These are phyloP conservation scores for Solanum corneliomulleri DNA, from an alignment of 257 asterid species.

Conservation along the genomic window DNA sequence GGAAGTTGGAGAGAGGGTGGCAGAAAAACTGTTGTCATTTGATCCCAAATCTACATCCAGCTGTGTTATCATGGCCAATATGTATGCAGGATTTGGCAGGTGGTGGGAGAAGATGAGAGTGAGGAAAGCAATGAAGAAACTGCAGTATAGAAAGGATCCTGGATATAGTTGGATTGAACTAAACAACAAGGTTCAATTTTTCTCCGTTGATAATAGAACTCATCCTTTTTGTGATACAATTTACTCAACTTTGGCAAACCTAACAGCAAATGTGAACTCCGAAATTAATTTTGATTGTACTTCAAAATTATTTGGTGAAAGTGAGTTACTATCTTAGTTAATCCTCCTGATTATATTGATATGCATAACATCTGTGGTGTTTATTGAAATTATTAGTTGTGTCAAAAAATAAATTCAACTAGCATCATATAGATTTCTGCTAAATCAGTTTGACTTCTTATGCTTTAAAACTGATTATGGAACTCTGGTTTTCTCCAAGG, in stretches of 20 bases:
- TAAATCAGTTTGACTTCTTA: background rate
- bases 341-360: background rate
- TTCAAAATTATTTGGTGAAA: background rate
- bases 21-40: constrained; percentile 30
- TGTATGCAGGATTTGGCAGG: constrained; percentile 55
- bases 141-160: constrained; percentile 49
- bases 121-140: constrained; percentile 25
- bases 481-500: background rate
- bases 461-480: background rate
- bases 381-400: background rate
- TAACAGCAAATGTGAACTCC: constrained; percentile 22
- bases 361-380: background rate
- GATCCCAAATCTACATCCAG: constrained; percentile 29
- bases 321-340: background rate
- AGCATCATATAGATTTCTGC: background rate
- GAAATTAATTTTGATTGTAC: constrained; percentile 5
- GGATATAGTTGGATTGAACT: constrained; percentile 86
- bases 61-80: constrained; percentile 54
- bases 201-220: constrained; percentile 37
- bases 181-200: constrained; percentile 31
- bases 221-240: constrained; percentile 30
- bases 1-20: constrained; percentile 40
- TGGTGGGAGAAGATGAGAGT: constrained; percentile 55
- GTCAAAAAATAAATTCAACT: background rate
- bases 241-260: constrained; percentile 31